phyloP scores from a whole-genome alignment of 371 early-diverging fungal species.

The Gilbertella persicaria region DNA sequence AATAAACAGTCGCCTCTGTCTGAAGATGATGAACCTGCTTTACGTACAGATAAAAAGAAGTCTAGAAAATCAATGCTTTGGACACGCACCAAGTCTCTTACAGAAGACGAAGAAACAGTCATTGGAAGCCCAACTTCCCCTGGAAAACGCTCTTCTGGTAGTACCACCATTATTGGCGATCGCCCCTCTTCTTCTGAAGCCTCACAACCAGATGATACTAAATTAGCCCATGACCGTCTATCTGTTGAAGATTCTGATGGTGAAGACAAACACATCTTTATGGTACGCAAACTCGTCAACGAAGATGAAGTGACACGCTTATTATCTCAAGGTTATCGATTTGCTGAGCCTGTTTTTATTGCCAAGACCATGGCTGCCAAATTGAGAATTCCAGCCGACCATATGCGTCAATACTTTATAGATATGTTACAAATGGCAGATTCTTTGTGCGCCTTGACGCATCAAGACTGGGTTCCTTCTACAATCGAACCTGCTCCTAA shows the following conservation, averaged over 20 bases:
- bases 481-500: constrained; percentile 12
- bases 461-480: constrained; percentile 7
- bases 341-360: constrained; percentile 44
- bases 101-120: constrained; percentile 15
- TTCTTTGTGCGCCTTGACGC: constrained; percentile 15
- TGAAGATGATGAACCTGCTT: background rate
- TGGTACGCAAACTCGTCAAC: constrained; percentile 25
- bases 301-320: constrained; percentile 27
- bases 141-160: constrained; percentile 6
- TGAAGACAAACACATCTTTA: constrained; percentile 35
- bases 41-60: too few relatives aligned
- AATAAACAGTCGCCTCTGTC: background rate
- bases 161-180: background rate
- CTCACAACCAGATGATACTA: constrained; percentile 1
- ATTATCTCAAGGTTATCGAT: constrained; percentile 46
- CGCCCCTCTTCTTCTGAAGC: background rate
- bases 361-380: constrained; percentile 43
- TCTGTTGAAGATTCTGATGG: constrained; percentile 23
- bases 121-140: constrained; percentile 4
- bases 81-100: background rate
- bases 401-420: constrained; percentile 35
- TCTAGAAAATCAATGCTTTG: background rate
- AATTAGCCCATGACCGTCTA: constrained; percentile 6
- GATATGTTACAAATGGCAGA: constrained; percentile 37
- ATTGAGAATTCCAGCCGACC: constrained; percentile 37